phyloP scores from a whole-genome alignment of 805 yeast genomes.

The Candida khao-thaluensis region DNA sequence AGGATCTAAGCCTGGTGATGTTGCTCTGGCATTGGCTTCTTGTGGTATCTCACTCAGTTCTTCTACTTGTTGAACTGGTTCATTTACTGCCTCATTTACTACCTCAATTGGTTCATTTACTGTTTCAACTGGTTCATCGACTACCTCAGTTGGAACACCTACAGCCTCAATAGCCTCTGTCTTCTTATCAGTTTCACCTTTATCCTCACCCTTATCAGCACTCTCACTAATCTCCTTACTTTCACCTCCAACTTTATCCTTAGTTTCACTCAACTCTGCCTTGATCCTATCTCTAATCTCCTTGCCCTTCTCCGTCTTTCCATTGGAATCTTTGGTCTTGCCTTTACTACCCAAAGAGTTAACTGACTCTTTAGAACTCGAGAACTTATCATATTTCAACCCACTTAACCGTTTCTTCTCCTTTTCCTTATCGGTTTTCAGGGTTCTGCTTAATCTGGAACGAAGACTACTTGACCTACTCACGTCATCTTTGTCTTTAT shows the following conservation, averaged over 20 bases:
- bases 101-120: not conserved
- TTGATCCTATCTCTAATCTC: not conserved
- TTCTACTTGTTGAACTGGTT: not conserved
- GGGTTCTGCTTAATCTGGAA: conserved; percentile 7
- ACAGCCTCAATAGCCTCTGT: too few species aligned
- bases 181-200: not conserved
- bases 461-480: conserved; percentile 10
- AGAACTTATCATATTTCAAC: conserved; percentile 10
- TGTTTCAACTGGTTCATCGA: not conserved
- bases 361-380: conserved; percentile 10
- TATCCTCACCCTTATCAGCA: conserved; percentile 1
- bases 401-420: conserved; percentile 19
- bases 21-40: not conserved
- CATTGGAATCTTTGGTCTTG: not conserved
- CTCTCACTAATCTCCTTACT: not conserved
- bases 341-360: conserved; percentile 1
- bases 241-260: conserved; percentile 1
- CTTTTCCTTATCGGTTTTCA: conserved; percentile 9
- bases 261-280: conserved; percentile 1
- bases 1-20: conserved; percentile 3
- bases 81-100: not conserved
- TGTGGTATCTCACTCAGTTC: not conserved
- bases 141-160: not conserved
- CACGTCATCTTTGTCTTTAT: conserved; percentile 7
- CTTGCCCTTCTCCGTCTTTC: not conserved